Evolutionary conservation across 305 asterid species (phyloP).

Genomic region (Plantago coronopus): DNA sequence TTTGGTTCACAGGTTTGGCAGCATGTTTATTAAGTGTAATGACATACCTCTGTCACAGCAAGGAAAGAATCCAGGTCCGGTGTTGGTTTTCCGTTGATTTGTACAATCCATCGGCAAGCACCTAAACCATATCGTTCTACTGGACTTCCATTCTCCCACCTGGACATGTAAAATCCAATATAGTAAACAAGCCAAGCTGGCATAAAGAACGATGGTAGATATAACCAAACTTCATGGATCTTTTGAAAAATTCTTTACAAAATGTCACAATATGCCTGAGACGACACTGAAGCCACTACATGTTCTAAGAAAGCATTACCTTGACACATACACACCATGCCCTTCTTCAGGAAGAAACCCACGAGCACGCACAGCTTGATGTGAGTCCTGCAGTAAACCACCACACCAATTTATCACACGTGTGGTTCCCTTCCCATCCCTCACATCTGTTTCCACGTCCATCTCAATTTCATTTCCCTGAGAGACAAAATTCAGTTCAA

Average conservation of each 20-base stretch:
- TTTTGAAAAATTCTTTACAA: too few relatives aligned
- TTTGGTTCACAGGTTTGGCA: neutral
- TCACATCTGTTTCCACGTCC: slow-evolving; percentile 84
- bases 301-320: slow-evolving; percentile 38
- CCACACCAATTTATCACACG: slow-evolving; percentile 96
- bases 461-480: slow-evolving; percentile 87
- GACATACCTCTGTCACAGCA: slow-evolving; percentile 50
- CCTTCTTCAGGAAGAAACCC: slow-evolving; percentile 97
- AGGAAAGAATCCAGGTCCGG: slow-evolving; percentile 87
- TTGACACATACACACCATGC: slow-evolving; percentile 92
- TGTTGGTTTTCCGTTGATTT: slow-evolving; percentile 87
- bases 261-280: too few relatives aligned
- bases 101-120: slow-evolving; percentile 97
- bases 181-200: too few relatives aligned
- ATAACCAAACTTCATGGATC: too few relatives aligned
- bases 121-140: slow-evolving; percentile 82
- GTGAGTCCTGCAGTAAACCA: slow-evolving; percentile 86
- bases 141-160: slow-evolving; percentile 99
- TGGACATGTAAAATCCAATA: slow-evolving; percentile 22
- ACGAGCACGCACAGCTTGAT: slow-evolving; percentile 92
- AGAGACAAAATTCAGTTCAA: slow-evolving; percentile 13
- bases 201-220: too few relatives aligned
- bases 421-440: slow-evolving; percentile 91
- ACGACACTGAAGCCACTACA: too few relatives aligned
- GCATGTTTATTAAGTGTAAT: too few relatives aligned